Evolutionary conservation across 2,329 filamentous ascomycete species (phyloP).

Genomic region (Diaporthe ilicicola): DNA sequence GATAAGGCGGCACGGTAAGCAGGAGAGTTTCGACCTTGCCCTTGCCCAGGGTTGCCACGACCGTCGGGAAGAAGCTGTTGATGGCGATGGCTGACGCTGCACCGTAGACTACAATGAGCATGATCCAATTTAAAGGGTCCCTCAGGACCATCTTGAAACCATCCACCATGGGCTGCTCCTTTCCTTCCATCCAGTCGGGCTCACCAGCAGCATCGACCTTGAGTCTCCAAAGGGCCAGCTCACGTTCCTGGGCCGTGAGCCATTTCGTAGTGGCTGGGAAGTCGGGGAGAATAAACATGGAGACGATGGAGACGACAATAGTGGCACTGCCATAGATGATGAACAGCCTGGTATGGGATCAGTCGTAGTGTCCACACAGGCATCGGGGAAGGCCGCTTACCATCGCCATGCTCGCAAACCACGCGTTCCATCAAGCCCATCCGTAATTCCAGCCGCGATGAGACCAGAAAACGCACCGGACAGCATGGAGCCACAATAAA

Average conservation of each 20-base stretch:
- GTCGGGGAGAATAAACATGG: slow-evolving; percentile 31
- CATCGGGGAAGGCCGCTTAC: no score
- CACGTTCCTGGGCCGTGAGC: slow-evolving; percentile 34
- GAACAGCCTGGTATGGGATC: no score
- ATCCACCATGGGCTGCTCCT: slow-evolving; percentile 19
- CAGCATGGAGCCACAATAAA: slow-evolving; percentile 24
- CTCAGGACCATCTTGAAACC: slow-evolving; percentile 41
- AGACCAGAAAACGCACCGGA: slow-evolving; percentile 31
- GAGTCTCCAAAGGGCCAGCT: slow-evolving; percentile 33
- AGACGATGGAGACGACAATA: slow-evolving; percentile 31
- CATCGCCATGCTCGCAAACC: slow-evolving; percentile 20
- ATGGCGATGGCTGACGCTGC: slow-evolving; percentile 42
- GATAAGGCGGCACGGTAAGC: slow-evolving; percentile 40
- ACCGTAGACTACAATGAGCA: slow-evolving; percentile 42
- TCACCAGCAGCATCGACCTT: slow-evolving; percentile 36
- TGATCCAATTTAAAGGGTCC: slow-evolving; percentile 41
- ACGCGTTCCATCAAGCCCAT: slow-evolving; percentile 22
- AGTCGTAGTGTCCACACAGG: no score
- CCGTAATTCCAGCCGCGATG: slow-evolving; percentile 26
- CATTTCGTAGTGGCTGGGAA: slow-evolving; percentile 35
- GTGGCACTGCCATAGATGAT: slow-evolving; percentile 32
- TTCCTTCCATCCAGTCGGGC: slow-evolving; percentile 36
- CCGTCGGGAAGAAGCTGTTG: slow-evolving; percentile 44
- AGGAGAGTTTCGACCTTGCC: slow-evolving; percentile 40
- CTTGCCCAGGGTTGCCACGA: slow-evolving; percentile 42